phyloP scores from a whole-genome alignment of 192 early-diverging fungal species.

The Polychytrium aggregatum region DNA sequence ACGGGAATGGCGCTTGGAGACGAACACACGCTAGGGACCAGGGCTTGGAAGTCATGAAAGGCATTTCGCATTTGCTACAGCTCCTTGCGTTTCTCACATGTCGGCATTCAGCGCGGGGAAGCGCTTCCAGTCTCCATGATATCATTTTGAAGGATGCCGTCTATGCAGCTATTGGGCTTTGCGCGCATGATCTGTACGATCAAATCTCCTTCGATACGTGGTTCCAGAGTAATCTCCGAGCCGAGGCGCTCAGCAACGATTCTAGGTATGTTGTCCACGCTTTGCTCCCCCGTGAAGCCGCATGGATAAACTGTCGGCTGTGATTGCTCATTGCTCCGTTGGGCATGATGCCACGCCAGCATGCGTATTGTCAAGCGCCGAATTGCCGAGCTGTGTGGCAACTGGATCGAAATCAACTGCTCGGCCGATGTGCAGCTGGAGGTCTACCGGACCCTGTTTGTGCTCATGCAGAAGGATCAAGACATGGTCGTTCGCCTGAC shows the following conservation, averaged over 20 bases:
- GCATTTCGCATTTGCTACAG: neutral
- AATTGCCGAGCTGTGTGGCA: constrained; percentile 71
- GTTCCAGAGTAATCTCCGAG: constrained; percentile 40
- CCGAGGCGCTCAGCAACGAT: constrained; percentile 41
- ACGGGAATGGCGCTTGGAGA: constrained; percentile 15
- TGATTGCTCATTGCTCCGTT: too few species aligned
- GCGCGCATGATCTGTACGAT: constrained; percentile 71
- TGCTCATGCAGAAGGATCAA: constrained; percentile 53
- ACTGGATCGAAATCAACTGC: constrained; percentile 74
- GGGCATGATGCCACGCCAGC: too few species aligned
- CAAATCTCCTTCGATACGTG: constrained; percentile 70
- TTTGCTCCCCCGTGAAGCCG: neutral
- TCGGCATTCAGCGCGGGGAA: too few species aligned
- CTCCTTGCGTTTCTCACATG: neutral
- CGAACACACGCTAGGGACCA: too few species aligned
- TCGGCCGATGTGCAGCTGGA: constrained; percentile 43
- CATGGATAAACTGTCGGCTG: too few species aligned
- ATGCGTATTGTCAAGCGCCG: constrained; percentile 52
- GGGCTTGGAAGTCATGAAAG: too few species aligned
- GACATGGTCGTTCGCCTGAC: constrained; percentile 74
- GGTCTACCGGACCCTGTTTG: constrained; percentile 64
- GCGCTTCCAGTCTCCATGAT: too few species aligned
- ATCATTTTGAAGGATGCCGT: constrained; percentile 65
- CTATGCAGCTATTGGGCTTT: constrained; percentile 68
- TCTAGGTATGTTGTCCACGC: constrained; percentile 20